phyloP scores from a whole-genome alignment of 2,329 filamentous ascomycete species.

The Microsporum canis region DNA sequence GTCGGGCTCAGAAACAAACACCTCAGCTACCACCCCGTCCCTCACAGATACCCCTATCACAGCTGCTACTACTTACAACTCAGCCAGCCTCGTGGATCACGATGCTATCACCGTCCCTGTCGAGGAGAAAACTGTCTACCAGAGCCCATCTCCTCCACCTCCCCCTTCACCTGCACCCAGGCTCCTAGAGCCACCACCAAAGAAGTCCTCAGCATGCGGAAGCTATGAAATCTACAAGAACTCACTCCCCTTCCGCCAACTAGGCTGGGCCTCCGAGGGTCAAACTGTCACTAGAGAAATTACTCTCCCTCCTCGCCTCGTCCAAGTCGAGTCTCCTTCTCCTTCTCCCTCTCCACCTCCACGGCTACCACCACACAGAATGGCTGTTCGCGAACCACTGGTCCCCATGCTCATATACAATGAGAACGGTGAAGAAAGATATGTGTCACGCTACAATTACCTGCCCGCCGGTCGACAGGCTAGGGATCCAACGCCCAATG shows the following conservation, averaged over 20 bases:
- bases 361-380: not conserved
- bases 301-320: not conserved
- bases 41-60: not conserved
- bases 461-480: not conserved
- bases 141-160: not conserved
- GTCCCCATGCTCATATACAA: not conserved
- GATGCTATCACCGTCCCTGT: not conserved
- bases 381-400: not conserved
- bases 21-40: not conserved
- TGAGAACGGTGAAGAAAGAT: not conserved
- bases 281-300: not conserved
- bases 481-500: not conserved
- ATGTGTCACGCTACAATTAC: not conserved
- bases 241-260: constrained; percentile 4
- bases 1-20: not conserved
- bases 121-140: not conserved
- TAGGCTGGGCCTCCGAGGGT: not conserved
- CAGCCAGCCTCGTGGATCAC: not conserved
- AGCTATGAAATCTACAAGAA: not conserved
- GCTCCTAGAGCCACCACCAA: not conserved
- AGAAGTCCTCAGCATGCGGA: not conserved
- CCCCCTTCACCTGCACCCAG: not conserved
- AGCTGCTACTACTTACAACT: not conserved
- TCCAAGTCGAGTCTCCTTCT: not conserved
- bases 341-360: not conserved